Conservation (phyloP, 2,329 filamentous ascomycete species). For the Cladosporium austrohemisphaericum region DNA sequence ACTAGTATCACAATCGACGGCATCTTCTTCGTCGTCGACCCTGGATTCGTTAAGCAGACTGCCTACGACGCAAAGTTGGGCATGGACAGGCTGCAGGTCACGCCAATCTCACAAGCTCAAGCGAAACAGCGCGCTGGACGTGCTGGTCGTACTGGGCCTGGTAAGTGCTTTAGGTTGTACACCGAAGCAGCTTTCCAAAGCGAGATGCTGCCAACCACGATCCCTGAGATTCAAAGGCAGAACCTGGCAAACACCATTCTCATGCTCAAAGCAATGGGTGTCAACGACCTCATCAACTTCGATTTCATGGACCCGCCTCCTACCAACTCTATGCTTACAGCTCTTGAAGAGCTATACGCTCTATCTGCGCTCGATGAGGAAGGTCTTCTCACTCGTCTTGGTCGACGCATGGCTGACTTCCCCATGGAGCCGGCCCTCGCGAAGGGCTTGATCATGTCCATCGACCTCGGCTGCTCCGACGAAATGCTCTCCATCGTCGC, state of each 20-base stretch:
- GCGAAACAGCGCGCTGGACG: constrained; percentile 91
- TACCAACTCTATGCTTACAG: constrained; percentile 95
- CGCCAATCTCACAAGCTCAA: constrained; percentile 93
- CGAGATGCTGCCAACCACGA: constrained; percentile 93
- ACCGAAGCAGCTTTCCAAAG: constrained; percentile 94
- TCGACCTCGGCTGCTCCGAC: constrained; percentile 85
- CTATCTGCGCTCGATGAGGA: constrained; percentile 91
- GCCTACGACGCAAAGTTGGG: constrained; percentile 95
- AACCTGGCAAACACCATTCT: constrained; percentile 91
- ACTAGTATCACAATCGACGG: constrained; percentile 97
- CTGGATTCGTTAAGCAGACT: constrained; percentile 96
- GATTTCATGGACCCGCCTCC: constrained; percentile 99
- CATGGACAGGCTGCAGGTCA: constrained; percentile 95
- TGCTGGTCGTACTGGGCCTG: constrained; percentile 89
- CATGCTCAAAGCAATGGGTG: constrained; percentile 98
- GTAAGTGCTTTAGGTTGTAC: constrained; percentile 93
- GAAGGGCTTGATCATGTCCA: constrained; percentile 83
- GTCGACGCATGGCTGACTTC: constrained; percentile 97
- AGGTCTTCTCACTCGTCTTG: constrained; percentile 83
- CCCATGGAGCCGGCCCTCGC: constrained; percentile 93
- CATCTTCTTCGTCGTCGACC: constrained; percentile 95
- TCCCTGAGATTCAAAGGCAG: constrained; percentile 93
- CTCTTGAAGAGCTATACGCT: constrained; percentile 90
- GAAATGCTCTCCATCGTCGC: constrained; percentile 92
- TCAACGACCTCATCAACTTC: constrained; percentile 94